Base-by-base conservation (phyloP, 768 basidiomycete genomes). In the Russula vinacea region DNA sequence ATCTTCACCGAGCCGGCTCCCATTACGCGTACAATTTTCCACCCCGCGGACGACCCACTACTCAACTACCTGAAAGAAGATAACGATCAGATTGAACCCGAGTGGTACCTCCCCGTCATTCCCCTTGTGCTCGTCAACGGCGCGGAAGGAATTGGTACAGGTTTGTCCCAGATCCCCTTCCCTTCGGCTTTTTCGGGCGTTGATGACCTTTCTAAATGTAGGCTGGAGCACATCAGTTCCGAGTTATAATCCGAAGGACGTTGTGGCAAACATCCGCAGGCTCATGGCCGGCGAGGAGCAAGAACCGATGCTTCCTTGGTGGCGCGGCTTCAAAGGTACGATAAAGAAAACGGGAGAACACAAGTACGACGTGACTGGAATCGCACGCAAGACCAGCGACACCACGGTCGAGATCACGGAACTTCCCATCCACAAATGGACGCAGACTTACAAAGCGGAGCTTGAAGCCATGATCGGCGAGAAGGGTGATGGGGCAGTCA, bases 221-320 rank as follows among this genome's bases (percentile, higher is more conserved):
- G 94, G 96, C 68, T 99, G 97, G 96, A 95, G 93, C 72, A 98
- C 97, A 1, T 85, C 76, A 47, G 79, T 99, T 57, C 97, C 97
- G 2, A 89, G 88, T 70, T 98, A 87, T 79, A 98, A 98, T 72
- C 97, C 97, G 0, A 76, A 75, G 16, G 96, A 98, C 60, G 89
- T 99, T 60, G 90, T 98, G 16, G 81, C 80, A 24, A 98, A 98
- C 73, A 76, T 99, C 39, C 87, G 90, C 16, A 81, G 90, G 7
- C 77, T 94, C 68, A 95, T 98, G 91, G 80, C 81, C 2, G 89
- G 84, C 47, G 90, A 97, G 76, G 91, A 92, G 67, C 72, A 88
- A 68, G 84, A 87, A 16, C 82, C 86, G 0, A 98, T 99, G 92
- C 78, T 83, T 13, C 97, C 97, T 2, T 99, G 97, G 97, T 98